Base-by-base conservation (phyloP, 1,284 basidiomycete species). In the Leccinum laetum region DNA sequence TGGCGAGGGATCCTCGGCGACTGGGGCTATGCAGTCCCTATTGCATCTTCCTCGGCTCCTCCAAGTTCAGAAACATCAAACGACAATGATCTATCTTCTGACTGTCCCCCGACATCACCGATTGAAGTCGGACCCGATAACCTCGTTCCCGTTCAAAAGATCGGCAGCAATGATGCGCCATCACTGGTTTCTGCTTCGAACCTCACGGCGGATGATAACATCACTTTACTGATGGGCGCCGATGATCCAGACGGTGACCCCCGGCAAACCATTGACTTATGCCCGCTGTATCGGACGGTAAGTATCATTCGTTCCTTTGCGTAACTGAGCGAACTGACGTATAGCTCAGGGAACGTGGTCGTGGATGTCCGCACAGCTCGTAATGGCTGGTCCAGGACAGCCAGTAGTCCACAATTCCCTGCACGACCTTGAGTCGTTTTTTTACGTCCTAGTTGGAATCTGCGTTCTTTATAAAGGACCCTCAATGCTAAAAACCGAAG, bases 21-120 rank as follows among this genome's bases (percentile, higher is more conserved):
- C 56, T 64, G 63, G 67, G 63, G 63, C 24, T 67, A 63, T 46
- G 41, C 62, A 21, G 32, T 37, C n/a, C 56, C 32, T 4, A 13
- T 14, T 18, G 56, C 32, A 37, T 2, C 32, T 10, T 58, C 56
- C 9, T 21, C n/a, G 32, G n/a, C 29, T 2, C 14, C 26, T 10
- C 11, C 26, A 11, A 8, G 26, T 24, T 26, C 53, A 14, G 53
- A 29, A 26, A 8, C 21, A 8, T 9, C 16, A 5, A 32, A 26
- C 14, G 7, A 5, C 4, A 10, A 56, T 56, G 26, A 5, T 56
- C 29, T 29, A 29, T 8, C 9, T 13, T n/a, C 7, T 56, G 11
- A 56, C 7, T 14, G 26, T 4, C 26, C 26, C 13, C 55, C 55
- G 6, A 56, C 55, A 5, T 56, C 29, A 4, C 53, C 26, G 18